These are phyloP conservation scores for Thalia dealbata DNA, from an alignment of 176 grass and related monocot genomes.

Conservation along the genomic window DNA sequence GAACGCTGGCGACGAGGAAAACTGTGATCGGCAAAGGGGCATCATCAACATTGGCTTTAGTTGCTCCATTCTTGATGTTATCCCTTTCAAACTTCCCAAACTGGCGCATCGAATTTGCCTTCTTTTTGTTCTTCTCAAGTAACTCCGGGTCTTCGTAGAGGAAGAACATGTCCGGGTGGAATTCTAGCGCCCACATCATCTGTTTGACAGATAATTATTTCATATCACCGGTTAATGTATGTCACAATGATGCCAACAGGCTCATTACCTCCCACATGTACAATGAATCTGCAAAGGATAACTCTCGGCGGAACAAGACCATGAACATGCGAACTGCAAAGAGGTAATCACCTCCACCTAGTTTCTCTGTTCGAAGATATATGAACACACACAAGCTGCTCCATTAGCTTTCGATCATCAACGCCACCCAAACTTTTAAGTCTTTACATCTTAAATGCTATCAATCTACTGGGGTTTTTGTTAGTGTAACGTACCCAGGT, in stretches of 20 bases:
- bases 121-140: constrained; percentile 56
- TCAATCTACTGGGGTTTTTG: background rate
- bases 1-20: constrained; percentile 97
- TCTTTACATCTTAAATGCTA: too few species aligned
- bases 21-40: constrained; percentile 93
- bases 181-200: constrained; percentile 99
- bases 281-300: constrained; percentile 96
- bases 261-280: constrained; percentile 94
- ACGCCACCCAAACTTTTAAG: background rate
- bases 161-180: constrained; percentile 82
- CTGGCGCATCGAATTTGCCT: constrained; percentile 68
- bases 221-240: background rate
- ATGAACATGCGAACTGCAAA: constrained; percentile 99
- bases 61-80: constrained; percentile 41
- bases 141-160: constrained; percentile 64
- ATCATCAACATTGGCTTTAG: constrained; percentile 27
- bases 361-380: constrained; percentile 50
- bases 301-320: constrained; percentile 92
- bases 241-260: background rate
- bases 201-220: constrained; percentile 22
- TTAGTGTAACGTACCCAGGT: constrained; percentile 54
- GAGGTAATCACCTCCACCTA: constrained; percentile 96
- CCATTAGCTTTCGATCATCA: background rate
- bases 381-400: constrained; percentile 10
- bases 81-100: constrained; percentile 85